phyloP scores from a whole-genome alignment of 192 early-diverging fungal genomes.

The Rhizoclosmatium globosum region DNA sequence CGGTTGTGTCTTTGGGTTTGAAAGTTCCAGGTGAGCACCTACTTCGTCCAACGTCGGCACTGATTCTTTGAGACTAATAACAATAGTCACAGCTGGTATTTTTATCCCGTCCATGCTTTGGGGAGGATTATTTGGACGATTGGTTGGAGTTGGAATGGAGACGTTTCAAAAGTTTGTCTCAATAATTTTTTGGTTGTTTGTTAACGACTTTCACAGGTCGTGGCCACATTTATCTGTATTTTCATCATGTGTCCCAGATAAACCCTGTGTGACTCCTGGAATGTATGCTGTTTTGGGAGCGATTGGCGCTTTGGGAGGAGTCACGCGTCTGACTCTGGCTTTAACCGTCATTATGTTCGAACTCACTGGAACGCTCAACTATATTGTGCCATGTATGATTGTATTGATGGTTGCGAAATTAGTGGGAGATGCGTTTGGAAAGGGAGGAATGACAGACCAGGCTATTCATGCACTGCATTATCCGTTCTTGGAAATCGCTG shows the following conservation, averaged over 20 bases:
- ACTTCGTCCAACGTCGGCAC: background rate
- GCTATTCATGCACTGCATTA: conserved; percentile 47
- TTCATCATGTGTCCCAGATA: conserved; percentile 53
- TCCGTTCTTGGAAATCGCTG: conserved; percentile 59
- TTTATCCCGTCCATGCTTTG: conserved; percentile 64
- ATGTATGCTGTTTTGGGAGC: conserved; percentile 97
- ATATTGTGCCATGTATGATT: conserved; percentile 81
- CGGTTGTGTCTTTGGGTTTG: conserved; percentile 51
- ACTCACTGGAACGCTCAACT: conserved; percentile 94
- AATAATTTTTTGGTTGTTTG: background rate
- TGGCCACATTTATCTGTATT: conserved; percentile 46
- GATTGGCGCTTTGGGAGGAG: conserved; percentile 78
- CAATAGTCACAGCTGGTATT: conserved; percentile 41
- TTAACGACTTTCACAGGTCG: conserved; percentile 11
- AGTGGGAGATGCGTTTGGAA: conserved; percentile 61
- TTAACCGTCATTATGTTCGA: conserved; percentile 99
- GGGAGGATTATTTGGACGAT: conserved; percentile 89
- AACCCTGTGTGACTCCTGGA: conserved; percentile 77
- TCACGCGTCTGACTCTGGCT: conserved; percentile 36
- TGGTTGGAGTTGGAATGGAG: conserved; percentile 86
- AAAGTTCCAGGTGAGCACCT: conserved; percentile 39
- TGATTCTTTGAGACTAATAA: background rate
- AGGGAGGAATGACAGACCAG: conserved; percentile 46
- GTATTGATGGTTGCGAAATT: conserved; percentile 71
- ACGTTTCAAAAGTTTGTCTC: conserved; percentile 67